phyloP scores from a whole-genome alignment of 805 yeast genomes.

The Ogataea glucozyma region DNA sequence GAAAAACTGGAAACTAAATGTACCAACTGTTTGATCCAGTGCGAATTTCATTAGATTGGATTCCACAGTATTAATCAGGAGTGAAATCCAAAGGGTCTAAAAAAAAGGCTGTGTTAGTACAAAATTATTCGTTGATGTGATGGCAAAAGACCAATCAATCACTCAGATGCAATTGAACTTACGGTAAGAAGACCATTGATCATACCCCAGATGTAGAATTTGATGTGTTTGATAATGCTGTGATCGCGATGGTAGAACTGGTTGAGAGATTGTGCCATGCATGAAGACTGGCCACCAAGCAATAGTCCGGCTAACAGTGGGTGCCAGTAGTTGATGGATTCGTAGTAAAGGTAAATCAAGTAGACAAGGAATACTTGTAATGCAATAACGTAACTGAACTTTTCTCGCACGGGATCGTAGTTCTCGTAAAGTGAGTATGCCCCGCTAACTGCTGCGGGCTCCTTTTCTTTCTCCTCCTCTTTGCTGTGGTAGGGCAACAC shows the following conservation, averaged over 20 bases:
- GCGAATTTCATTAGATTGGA: constrained; percentile 41
- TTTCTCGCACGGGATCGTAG: constrained; percentile 25
- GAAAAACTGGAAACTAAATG: constrained; percentile 52
- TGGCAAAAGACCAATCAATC: neutral
- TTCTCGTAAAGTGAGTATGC: constrained; percentile 14
- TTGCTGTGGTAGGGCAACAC: constrained; percentile 21
- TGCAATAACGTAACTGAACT: constrained; percentile 28
- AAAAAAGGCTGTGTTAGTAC: constrained; percentile 8
- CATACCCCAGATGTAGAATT: constrained; percentile 61
- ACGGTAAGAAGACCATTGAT: constrained; percentile 55
- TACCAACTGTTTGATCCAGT: constrained; percentile 57
- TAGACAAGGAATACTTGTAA: constrained; percentile 26
- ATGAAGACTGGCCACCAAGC: constrained; percentile 31
- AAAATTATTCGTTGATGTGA: too few relatives aligned
- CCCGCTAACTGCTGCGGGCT: constrained; percentile 1
- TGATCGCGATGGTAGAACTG: constrained; percentile 29
- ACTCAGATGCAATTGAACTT: constrained; percentile 1
- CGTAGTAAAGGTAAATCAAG: constrained; percentile 29
- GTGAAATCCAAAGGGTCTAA: constrained; percentile 50
- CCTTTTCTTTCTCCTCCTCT: constrained; percentile 17
- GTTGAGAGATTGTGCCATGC: constrained; percentile 34
- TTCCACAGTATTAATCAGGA: constrained; percentile 41
- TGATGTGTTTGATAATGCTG: constrained; percentile 35
- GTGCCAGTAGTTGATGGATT: constrained; percentile 26
- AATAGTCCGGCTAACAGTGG: constrained; percentile 28